Evolutionary conservation across 2,329 filamentous ascomycete species (phyloP), one percentile per base, ranked within the genome.

Genomic region (Trichoderma citrinoviride): DNA sequence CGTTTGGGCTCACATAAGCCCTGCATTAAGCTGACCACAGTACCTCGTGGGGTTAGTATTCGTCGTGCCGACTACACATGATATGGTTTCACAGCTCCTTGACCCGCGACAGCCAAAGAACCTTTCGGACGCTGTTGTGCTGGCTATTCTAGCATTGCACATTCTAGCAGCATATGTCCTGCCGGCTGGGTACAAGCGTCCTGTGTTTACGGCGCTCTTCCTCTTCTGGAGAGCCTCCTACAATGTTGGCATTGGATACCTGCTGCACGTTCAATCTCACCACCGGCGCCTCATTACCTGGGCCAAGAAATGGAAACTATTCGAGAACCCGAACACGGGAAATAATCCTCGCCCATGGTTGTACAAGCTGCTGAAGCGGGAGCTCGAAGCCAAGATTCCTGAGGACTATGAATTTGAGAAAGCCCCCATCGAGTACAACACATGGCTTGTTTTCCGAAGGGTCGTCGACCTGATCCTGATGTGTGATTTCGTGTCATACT

Each of bases 401-500:
- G 85, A 90, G 73, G 93, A 99, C 80, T 99, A 98, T 81, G 88
- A 89, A 68, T 97, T 99, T 74, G 93, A 96, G 71, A 86, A 91
- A 71, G 94, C 94, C 0, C 95, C 95, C 17, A 83, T 98, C 76
- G 95, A 99, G 84, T 99, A 98, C 85, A 99, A 99, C 80, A 97
- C 95, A 47, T 99, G 95, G 95, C 85, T 99, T 64, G 87, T 97
- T 70, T 99, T 99, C 81, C 90, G 95, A 71, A 89, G 95, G 72
- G 86, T 98, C 37, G 95, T 98, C 74, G 95, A 99, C 80, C 81
- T 99, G 76, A 97, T 98, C 75, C 83, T 99, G 74, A 97, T 99
- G 93, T 97, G 93, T 83, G 95, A 99, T 80, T 99, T 99, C 77
- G 89, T 91, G 68, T 97, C 94, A 55, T 99, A 98, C 83, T 95